These are phyloP conservation scores for Populus deltoides DNA, from an alignment of 345 rosid species.

Conservation along the genomic window DNA sequence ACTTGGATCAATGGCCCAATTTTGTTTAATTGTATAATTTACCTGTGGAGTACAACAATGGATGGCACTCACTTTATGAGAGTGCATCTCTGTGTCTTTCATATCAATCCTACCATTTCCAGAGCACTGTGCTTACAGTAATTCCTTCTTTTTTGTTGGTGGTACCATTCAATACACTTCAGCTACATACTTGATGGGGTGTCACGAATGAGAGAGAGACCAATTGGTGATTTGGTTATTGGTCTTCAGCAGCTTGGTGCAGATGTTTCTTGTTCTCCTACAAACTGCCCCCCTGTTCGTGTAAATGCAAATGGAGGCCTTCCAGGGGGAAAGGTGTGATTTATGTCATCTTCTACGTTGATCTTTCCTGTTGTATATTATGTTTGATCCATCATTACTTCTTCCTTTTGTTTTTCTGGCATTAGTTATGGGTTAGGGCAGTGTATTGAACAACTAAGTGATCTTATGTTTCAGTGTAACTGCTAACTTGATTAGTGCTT, in stretches of 20 bases:
- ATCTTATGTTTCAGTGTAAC: background rate
- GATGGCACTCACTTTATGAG: background rate
- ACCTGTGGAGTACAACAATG: background rate
- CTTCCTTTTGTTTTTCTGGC: background rate
- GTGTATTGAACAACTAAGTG: background rate
- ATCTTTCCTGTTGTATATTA: too few relatives aligned
- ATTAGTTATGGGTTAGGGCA: background rate
- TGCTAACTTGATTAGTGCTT: too few relatives aligned
- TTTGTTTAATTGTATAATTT: background rate
- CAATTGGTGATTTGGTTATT: conserved; percentile 79
- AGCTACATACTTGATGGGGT: conserved; percentile 95
- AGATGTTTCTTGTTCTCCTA: conserved; percentile 63
- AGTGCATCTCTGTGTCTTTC: background rate
- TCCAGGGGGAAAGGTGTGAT: conserved; percentile 84
- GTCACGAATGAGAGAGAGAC: conserved; percentile 96
- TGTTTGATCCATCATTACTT: background rate
- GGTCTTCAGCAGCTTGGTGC: conserved; percentile 97
- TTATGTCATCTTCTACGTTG: background rate
- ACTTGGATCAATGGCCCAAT: background rate
- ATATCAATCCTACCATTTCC: background rate
- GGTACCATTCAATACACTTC: conserved; percentile 6
- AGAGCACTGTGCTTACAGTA: background rate
- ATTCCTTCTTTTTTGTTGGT: background rate
- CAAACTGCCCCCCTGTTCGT: conserved; percentile 86
- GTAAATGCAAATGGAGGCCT: conserved; percentile 83